phyloP scores from a whole-genome alignment of 2,329 filamentous ascomycete genomes.

The Cordyceps tenuipes region DNA sequence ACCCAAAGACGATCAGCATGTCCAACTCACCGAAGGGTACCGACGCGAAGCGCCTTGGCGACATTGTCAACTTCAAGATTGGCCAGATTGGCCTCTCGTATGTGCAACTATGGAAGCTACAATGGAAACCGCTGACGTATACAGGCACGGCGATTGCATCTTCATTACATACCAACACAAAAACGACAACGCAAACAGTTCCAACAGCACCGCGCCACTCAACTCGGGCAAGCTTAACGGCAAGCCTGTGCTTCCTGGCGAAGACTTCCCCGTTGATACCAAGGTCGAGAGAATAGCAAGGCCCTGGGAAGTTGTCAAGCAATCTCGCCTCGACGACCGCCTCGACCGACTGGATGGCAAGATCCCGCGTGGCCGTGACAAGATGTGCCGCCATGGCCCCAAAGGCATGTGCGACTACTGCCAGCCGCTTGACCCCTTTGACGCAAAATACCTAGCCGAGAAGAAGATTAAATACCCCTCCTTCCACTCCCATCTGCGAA shows the following conservation, averaged over 20 bases:
- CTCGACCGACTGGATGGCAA: slow-evolving; percentile 87
- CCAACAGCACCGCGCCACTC: slow-evolving; percentile 28
- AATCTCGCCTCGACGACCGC: slow-evolving; percentile 78
- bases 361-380: slow-evolving; percentile 68
- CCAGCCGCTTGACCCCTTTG: slow-evolving; percentile 92
- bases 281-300: slow-evolving; percentile 51
- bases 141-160: slow-evolving; percentile 81
- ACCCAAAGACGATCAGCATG: slow-evolving; percentile 50
- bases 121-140: slow-evolving; percentile 19
- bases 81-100: slow-evolving; percentile 54
- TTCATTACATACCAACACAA: slow-evolving; percentile 71
- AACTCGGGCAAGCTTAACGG: slow-evolving; percentile 69
- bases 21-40: slow-evolving; percentile 53
- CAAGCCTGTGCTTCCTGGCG: slow-evolving; percentile 59
- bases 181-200: slow-evolving; percentile 28
- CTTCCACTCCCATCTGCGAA: slow-evolving; percentile 88
- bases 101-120: slow-evolving; percentile 12
- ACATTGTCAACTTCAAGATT: slow-evolving; percentile 49
- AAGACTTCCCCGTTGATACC: slow-evolving; percentile 57
- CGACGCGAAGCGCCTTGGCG: slow-evolving; percentile 49
- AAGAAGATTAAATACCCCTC: slow-evolving; percentile 99
- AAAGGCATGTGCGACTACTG: slow-evolving; percentile 99
- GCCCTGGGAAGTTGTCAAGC: slow-evolving; percentile 78
- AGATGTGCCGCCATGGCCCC: slow-evolving; percentile 90
- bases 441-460: slow-evolving; percentile 77